A percentile compares a stretch with the other conserved stretches of the same genome.
Evolutionary conservation across 1,139 yeast genomes (phyloP).

Genomic region (Protomyces macrosporus): DNA sequence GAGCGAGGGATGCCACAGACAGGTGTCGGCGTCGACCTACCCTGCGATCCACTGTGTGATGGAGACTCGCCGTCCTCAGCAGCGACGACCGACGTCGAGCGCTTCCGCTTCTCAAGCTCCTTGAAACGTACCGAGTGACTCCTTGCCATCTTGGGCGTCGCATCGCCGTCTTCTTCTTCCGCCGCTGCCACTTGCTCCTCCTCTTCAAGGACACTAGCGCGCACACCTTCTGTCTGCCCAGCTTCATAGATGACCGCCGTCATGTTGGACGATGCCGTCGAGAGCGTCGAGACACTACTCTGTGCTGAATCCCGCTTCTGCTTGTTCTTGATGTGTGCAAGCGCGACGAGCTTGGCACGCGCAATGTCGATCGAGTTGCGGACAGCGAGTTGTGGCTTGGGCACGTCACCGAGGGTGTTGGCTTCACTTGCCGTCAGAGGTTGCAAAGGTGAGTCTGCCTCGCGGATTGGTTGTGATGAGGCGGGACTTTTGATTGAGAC

Average conservation of each 20-base stretch:
- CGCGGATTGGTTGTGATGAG: not conserved
- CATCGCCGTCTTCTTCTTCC: not conserved
- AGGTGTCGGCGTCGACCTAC: not conserved
- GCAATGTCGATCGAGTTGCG: constrained; percentile 23
- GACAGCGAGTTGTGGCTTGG: constrained; percentile 5
- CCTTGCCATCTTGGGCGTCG: not conserved
- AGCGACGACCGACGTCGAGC: not conserved
- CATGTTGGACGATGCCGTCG: not conserved
- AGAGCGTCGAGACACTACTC: not conserved
- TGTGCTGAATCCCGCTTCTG: not conserved
- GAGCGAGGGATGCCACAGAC: not conserved
- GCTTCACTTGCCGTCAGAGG: not conserved
- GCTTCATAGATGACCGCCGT: not conserved
- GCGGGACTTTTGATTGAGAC: not conserved
- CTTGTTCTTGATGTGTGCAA: not conserved
- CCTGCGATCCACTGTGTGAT: not conserved
- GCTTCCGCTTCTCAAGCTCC: constrained; percentile 4
- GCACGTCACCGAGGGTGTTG: not conserved
- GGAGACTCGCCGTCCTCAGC: not conserved
- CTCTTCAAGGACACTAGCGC: not conserved
- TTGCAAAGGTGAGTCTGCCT: not conserved
- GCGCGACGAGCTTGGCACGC: constrained; percentile 1
- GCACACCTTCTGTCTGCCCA: not conserved
- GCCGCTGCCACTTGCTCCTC: not conserved
- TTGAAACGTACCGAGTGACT: constrained; percentile 6